Base-by-base conservation (phyloP, 2,329 filamentous ascomycete genomes). In the Pleurostoma richardsiae region DNA sequence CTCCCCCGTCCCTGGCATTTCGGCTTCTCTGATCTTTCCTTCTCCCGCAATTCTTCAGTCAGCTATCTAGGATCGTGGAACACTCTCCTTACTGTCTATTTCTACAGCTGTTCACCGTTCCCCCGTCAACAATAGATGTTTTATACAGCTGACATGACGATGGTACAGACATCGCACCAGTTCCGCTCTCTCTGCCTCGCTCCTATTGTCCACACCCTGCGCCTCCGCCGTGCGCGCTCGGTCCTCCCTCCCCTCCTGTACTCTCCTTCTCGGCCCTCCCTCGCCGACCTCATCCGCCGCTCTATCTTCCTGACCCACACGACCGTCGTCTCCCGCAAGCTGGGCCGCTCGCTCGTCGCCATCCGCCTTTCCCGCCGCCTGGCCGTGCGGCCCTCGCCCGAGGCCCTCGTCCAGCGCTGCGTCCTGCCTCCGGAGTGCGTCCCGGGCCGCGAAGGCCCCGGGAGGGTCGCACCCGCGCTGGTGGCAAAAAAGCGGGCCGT, bases 221-320 rank as follows among this genome's bases (percentile, higher is more conserved):
- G 85, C 41, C 76, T 86, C 26, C 80, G 76, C 43, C 74, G 69
- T 52, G 77, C 73, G 33, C 78, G 81, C 33, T 56, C 67, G 31
- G 63, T 71, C 4, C 74, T 89, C 4, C 71, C 75, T 4, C 73
- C 75, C 11, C 68, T 81, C 30, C 71, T 88, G 8, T 68, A 69
- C 6, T 77, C 76, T 5, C 74, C 81, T 4, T 73, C 70, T 29
- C 76, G 82, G 6, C 81, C 84, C 3, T 75, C 79, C 4, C 69
- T 83, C 2, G 64, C 78, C 36, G 79, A 85, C 47, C 80, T 88
- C 10, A 81, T 84, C 44, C 65, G 72, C 27, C 76, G 82, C 39
- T 76, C 72, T 60, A 87, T 89, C 59, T 85, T 87, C 64, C 65
- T 87, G 39, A 85, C 83, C 39, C 72, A 76, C 46, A 88, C 82